Percentiles rank a stretch among this genome's conserved stretches.
Evolutionary conservation across 2,329 filamentous ascomycete species (phyloP).

Genomic region (Septoria petroselini): DNA sequence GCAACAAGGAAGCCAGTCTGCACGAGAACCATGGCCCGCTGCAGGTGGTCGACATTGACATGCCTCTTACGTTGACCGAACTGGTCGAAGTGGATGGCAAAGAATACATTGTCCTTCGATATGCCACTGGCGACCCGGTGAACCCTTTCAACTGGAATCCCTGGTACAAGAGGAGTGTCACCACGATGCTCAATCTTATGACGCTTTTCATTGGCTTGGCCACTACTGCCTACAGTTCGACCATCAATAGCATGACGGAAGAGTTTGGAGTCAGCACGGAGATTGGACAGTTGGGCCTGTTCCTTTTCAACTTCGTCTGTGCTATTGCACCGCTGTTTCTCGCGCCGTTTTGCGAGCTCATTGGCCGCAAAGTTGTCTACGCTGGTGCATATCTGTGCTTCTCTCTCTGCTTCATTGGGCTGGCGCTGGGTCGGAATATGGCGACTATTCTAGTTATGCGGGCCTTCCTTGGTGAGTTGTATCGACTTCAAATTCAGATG

Average conservation of each 20-base stretch:
- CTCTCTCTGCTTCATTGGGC: constrained; percentile 49
- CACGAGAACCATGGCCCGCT: constrained; percentile 40
- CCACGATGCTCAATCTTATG: constrained; percentile 51
- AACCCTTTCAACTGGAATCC: constrained; percentile 53
- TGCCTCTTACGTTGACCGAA: constrained; percentile 50
- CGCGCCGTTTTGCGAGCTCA: constrained; percentile 51
- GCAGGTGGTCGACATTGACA: constrained; percentile 48
- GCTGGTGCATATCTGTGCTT: constrained; percentile 48
- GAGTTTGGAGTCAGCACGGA: constrained; percentile 46
- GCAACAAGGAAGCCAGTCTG: constrained; percentile 35
- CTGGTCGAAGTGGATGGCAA: constrained; percentile 44
- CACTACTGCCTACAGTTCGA: constrained; percentile 54
- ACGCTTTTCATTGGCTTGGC: constrained; percentile 55
- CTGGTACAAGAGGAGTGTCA: constrained; percentile 48
- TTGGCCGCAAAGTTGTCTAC: constrained; percentile 49
- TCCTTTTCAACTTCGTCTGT: constrained; percentile 51
- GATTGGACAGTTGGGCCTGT: constrained; percentile 50
- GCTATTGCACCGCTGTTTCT: constrained; percentile 49
- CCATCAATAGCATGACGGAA: constrained; percentile 47
- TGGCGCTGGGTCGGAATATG: constrained; percentile 50
- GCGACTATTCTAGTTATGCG: constrained; percentile 50
- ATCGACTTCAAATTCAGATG: too few species aligned
- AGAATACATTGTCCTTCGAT: constrained; percentile 48
- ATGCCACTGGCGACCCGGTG: constrained; percentile 47
- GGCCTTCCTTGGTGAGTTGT: constrained; percentile 41